Evolutionary conservation across 2,329 filamentous ascomycete species (phyloP).

Genomic region (Aspergillus arachidicola): DNA sequence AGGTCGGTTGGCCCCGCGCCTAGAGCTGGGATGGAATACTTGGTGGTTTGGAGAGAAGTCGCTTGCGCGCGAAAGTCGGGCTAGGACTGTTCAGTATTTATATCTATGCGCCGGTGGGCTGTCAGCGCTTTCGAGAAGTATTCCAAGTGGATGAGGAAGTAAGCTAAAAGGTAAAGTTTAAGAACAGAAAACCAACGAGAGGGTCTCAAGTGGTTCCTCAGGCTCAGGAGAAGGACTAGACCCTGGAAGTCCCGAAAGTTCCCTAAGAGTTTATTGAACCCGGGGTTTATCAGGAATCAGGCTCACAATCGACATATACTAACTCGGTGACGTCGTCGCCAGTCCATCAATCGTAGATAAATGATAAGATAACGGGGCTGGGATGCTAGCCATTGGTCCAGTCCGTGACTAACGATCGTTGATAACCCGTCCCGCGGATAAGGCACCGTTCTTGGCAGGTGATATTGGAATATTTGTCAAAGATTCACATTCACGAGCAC

Average conservation of each 20-base stretch:
- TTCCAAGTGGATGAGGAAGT: not conserved
- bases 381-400: conserved; percentile 20
- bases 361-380: conserved; percentile 33
- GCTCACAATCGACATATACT: not conserved
- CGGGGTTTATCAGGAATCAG: not conserved
- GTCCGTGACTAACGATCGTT: conserved; percentile 26
- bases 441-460: not conserved
- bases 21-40: not conserved
- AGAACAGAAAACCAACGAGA: not conserved
- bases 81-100: not conserved
- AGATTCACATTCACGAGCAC: not conserved
- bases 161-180: not conserved
- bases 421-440: conserved; percentile 19
- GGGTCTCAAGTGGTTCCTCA: not conserved
- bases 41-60: not conserved
- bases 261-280: not conserved
- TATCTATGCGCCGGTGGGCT: not conserved
- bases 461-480: not conserved
- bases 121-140: not conserved
- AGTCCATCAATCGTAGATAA: conserved; percentile 8
- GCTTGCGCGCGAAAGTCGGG: not conserved
- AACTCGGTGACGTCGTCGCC: conserved; percentile 18
- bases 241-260: not conserved
- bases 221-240: not conserved
- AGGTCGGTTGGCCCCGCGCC: not conserved